These are phyloP conservation scores for Backusella macrospora DNA, from an alignment of 192 early-diverging fungal species.

Conservation along the genomic window DNA sequence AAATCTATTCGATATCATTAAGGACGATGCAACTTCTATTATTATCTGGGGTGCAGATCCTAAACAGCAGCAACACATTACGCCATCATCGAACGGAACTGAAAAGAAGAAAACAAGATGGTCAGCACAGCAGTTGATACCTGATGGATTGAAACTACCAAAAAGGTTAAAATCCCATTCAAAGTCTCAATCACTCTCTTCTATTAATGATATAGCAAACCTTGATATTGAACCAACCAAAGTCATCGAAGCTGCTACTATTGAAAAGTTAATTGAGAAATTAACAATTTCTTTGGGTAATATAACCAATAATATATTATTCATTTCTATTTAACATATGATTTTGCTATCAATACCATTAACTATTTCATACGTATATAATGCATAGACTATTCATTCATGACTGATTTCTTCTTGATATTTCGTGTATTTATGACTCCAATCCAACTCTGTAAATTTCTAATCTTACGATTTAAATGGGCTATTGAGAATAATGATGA, in stretches of 20 bases:
- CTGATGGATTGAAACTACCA: neutral
- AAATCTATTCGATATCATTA: constrained; percentile 37
- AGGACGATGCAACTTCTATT: constrained; percentile 32
- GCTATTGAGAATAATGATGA: constrained; percentile 51
- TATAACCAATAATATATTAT: neutral
- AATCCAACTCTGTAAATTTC: constrained; percentile 51
- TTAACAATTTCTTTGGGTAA: constrained; percentile 57
- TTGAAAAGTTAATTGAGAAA: constrained; percentile 59
- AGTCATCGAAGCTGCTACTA: constrained; percentile 51
- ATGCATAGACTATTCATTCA: constrained; percentile 54
- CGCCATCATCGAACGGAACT: constrained; percentile 7
- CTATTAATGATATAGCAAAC: neutral
- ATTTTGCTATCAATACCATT: neutral
- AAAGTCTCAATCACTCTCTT: neutral
- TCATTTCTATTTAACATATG: neutral
- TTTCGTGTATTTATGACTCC: constrained; percentile 62
- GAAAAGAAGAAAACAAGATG: constrained; percentile 13
- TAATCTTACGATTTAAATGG: constrained; percentile 60
- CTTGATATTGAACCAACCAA: neutral
- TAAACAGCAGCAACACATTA: constrained; percentile 21
- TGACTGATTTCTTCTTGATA: constrained; percentile 66
- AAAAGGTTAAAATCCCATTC: neutral
- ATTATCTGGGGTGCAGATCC: constrained; percentile 41
- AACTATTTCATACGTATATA: neutral
- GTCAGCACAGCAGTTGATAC: constrained; percentile 2